Conservation (phyloP, 2,329 filamentous ascomycete genomes). For the Rachicladosporium sp. region DNA sequence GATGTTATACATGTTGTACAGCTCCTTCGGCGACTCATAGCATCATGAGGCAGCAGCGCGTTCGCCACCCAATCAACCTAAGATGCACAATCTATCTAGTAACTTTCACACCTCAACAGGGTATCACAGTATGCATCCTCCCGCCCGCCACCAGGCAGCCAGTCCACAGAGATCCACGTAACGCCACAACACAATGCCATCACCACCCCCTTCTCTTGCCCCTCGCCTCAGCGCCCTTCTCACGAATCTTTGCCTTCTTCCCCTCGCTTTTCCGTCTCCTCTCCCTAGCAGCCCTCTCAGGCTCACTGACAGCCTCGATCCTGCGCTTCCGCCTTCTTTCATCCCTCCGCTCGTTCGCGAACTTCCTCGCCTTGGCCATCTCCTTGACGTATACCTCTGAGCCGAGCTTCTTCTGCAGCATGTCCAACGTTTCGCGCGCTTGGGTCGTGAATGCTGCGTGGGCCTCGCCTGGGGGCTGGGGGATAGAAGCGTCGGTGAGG, state of each 20-base stretch:
- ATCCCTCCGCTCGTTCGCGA: conserved; percentile 57
- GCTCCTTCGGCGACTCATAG: no score
- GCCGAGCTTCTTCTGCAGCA: conserved; percentile 75
- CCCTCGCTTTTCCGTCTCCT: conserved; percentile 77
- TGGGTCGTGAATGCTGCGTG: conserved; percentile 61
- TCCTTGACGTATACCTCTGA: conserved; percentile 65
- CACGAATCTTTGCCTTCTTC: conserved; percentile 74
- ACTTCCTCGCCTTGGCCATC: conserved; percentile 59
- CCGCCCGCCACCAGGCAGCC: not conserved
- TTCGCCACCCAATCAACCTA: not conserved
- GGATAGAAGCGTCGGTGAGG: conserved; percentile 65
- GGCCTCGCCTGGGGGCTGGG: conserved; percentile 41
- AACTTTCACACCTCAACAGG: not conserved
- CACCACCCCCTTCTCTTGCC: conserved; percentile 59
- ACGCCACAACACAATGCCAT: not conserved
- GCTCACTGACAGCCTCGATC: conserved; percentile 73
- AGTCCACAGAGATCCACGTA: not conserved
- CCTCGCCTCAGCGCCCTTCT: conserved; percentile 60
- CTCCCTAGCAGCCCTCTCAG: conserved; percentile 62
- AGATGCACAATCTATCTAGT: no score
- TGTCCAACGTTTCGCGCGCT: conserved; percentile 65
- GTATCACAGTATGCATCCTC: not conserved
- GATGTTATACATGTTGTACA: no score
- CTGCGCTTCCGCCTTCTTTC: conserved; percentile 71
- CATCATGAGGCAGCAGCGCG: conserved; percentile 1